phyloP scores from a whole-genome alignment of 805 yeast species.

The Debaryomyces hansenii region DNA sequence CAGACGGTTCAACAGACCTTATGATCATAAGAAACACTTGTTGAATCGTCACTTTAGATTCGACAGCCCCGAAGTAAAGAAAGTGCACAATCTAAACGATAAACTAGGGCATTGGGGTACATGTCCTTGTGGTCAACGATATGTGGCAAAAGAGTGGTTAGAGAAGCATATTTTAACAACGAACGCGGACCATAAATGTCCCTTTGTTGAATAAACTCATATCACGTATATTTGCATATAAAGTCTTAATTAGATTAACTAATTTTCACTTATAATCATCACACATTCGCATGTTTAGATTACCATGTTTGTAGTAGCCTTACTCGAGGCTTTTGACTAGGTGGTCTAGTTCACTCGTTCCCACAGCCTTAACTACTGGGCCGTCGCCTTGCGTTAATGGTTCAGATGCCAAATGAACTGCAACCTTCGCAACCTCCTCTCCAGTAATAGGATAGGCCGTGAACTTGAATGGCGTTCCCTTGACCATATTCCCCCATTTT shows the following conservation, averaged over 20 bases:
- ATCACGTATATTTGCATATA: not conserved
- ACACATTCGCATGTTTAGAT: no score
- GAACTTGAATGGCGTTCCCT: slow-evolving; percentile 4
- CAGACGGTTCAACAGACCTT: slow-evolving; percentile 65
- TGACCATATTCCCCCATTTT: slow-evolving; percentile 1
- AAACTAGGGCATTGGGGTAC: slow-evolving; percentile 52
- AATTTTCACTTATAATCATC: no score
- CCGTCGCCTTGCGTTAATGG: slow-evolving; percentile 11
- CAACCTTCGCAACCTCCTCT: slow-evolving; percentile 65
- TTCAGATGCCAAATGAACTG: slow-evolving; percentile 38
- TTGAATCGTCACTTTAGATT: slow-evolving; percentile 60
- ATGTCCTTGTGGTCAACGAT: slow-evolving; percentile 45
- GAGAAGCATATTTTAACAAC: slow-evolving; percentile 33
- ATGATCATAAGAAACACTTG: slow-evolving; percentile 66
- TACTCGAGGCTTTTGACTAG: not conserved
- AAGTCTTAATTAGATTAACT: no score
- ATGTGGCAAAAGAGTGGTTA: slow-evolving; percentile 35
- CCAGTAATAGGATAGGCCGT: slow-evolving; percentile 53
- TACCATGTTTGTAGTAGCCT: no score
- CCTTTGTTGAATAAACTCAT: slow-evolving; percentile 10
- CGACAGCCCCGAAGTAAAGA: slow-evolving; percentile 45
- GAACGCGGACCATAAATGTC: slow-evolving; percentile 19
- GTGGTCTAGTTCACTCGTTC: slow-evolving; percentile 13
- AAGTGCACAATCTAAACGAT: slow-evolving; percentile 51
- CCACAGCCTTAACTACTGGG: slow-evolving; percentile 22